These are phyloP conservation scores for Platanus orientalis DNA, from an alignment of 164 flowering plant genomes.

Conservation along the genomic window DNA sequence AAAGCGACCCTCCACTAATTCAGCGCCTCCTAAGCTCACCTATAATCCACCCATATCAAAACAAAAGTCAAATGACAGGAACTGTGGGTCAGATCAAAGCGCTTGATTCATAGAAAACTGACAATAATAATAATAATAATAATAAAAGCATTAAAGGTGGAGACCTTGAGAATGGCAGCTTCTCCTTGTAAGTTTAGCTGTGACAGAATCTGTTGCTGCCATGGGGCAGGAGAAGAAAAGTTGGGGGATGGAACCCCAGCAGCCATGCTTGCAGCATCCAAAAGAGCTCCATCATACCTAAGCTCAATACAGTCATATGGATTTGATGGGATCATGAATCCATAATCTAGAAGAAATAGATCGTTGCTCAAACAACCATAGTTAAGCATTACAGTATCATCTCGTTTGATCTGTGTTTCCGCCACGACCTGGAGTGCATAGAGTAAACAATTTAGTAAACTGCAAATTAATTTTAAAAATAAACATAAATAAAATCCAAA, in stretches of 20 bases:
- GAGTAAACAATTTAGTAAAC: constrained; percentile 43
- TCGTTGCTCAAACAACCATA: constrained; percentile 88
- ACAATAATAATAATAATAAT: background rate
- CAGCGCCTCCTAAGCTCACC: constrained; percentile 81
- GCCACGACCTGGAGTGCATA: constrained; percentile 76
- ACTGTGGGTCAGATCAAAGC: no score
- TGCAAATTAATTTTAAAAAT: background rate
- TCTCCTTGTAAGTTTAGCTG: constrained; percentile 65
- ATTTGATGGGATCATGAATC: constrained; percentile 75
- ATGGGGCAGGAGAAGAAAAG: constrained; percentile 73
- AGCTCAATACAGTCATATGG: constrained; percentile 86
- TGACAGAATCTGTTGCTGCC: constrained; percentile 68
- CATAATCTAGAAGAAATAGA: constrained; percentile 83
- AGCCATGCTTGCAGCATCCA: constrained; percentile 91
- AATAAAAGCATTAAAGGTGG: background rate
- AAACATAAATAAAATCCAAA: background rate
- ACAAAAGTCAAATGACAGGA: constrained; percentile 2
- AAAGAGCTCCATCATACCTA: constrained; percentile 73
- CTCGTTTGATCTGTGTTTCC: constrained; percentile 44
- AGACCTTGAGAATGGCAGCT: constrained; percentile 68
- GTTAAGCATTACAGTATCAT: constrained; percentile 57
- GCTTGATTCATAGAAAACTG: background rate
- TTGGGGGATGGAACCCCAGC: constrained; percentile 69
- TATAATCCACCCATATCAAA: constrained; percentile 16
- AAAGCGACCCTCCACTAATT: constrained; percentile 74